Base-by-base conservation (phyloP, 2,329 filamentous ascomycete genomes). In the Fusarium haematococcum region DNA sequence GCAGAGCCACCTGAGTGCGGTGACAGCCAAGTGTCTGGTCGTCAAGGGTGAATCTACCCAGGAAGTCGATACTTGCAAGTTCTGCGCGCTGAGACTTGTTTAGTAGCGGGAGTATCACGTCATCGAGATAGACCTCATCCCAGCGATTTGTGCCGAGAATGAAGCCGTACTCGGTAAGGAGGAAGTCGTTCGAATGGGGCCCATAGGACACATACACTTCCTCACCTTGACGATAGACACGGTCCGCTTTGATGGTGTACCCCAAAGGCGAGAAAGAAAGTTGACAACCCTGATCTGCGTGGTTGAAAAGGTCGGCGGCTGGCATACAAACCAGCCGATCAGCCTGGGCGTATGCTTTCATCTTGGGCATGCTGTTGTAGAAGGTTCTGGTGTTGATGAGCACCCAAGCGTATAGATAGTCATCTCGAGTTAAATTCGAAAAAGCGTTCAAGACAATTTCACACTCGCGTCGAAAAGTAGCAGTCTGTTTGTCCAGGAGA, bases 201-300 rank as follows among this genome's bases (percentile, higher is more conserved):
- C 93, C 93, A 76, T 95, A 95, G 32, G 88, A 90, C 30, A 93
- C 90, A 69, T 88, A 89, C 1, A 95, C 83, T 82, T 95, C 93
- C 23, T 93, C 89, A 10, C 90, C 91, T 3, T 80, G 76, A 2
- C 79, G 80, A 73, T 93, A 92, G 0, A 83, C 79, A 2, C 85
- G 81, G 63, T 88, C 84, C 3, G 84, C 79, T 1, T 91, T 89
- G 16, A 84, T 81, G 80, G 90, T 92, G 41, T 90, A 91, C 32
- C 86, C 86, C 11, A 75, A 75, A 43, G 86, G 82, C 6, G 84
- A 80, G 77, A 89, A 90, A 4, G 82, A 80, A 0, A 92, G 89
- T 20, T 84, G 80, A 79, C 90, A 91, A 9, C 87, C 86, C 14
- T 74, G 73, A 30, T 85, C 83, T 25, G 83, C 81, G 74, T 89